Percentiles rank a stretch among this genome's conserved stretches.
Conservation (phyloP, 2,329 filamentous ascomycete species). For the Didymellaceae sp. region DNA sequence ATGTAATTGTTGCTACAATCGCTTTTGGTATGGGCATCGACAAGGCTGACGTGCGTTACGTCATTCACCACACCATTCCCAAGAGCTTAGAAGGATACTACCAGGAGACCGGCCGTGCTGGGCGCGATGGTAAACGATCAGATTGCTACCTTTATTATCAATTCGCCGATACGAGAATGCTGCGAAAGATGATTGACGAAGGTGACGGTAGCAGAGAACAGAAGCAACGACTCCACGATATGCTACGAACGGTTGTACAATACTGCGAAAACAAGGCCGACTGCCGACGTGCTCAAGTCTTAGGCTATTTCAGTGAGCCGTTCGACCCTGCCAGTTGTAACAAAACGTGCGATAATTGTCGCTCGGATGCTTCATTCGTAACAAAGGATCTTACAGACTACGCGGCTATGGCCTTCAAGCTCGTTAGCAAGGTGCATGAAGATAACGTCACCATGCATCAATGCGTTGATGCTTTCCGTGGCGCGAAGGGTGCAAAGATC, state of each 20-base stretch:
- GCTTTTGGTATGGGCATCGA: slow-evolving; percentile 99
- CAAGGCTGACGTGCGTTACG: slow-evolving; percentile 94
- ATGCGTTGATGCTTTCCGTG: slow-evolving; percentile 84
- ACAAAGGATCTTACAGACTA: slow-evolving; percentile 77
- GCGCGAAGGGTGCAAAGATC: slow-evolving; percentile 67
- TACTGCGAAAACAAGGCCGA: slow-evolving; percentile 91
- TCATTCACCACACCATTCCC: slow-evolving; percentile 89
- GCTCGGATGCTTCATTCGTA: slow-evolving; percentile 72
- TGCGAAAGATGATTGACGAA: slow-evolving; percentile 84
- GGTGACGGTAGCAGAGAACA: slow-evolving; percentile 78
- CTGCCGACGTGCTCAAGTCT: slow-evolving; percentile 84
- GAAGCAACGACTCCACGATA: slow-evolving; percentile 81
- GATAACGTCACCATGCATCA: slow-evolving; percentile 70
- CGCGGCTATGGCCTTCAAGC: slow-evolving; percentile 71
- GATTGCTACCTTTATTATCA: slow-evolving; percentile 90
- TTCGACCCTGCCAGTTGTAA: slow-evolving; percentile 77
- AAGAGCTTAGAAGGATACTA: slow-evolving; percentile 98
- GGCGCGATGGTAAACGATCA: slow-evolving; percentile 85
- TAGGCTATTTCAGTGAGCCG: slow-evolving; percentile 91
- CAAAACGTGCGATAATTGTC: slow-evolving; percentile 87
- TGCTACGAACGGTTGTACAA: slow-evolving; percentile 83
- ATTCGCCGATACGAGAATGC: slow-evolving; percentile 74
- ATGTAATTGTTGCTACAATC: slow-evolving; percentile 96
- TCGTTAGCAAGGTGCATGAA: slow-evolving; percentile 66
- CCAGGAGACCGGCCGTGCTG: slow-evolving; percentile 94